Conservation (phyloP, 495 filamentous ascomycete genomes). For the Trypethelium eluteriae region DNA sequence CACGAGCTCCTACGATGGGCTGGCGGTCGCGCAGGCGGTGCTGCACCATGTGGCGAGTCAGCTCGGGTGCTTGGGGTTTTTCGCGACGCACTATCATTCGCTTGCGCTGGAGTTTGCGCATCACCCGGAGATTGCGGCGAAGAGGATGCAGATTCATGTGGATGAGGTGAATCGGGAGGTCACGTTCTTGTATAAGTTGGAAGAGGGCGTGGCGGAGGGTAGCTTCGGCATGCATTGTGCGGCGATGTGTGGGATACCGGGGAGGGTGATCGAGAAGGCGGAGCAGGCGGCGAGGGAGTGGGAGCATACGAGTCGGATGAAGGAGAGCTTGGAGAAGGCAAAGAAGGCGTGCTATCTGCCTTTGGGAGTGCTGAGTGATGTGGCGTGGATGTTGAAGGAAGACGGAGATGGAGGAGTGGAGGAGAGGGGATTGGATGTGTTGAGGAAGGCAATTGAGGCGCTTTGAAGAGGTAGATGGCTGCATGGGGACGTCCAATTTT, state of each 20-base stretch:
- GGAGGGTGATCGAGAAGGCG: constrained; percentile 72
- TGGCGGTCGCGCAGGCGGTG: constrained; percentile 93
- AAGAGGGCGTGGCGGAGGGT: constrained; percentile 91
- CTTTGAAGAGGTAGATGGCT: constrained; percentile 44
- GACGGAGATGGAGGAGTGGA: constrained; percentile 31
- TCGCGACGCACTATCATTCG: constrained; percentile 96
- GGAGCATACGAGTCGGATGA: constrained; percentile 87
- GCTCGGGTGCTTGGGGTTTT: constrained; percentile 90
- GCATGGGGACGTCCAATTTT: background rate
- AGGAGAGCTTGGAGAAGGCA: constrained; percentile 77
- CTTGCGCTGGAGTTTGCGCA: constrained; percentile 79
- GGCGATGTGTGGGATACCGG: constrained; percentile 90
- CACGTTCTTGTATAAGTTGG: constrained; percentile 93
- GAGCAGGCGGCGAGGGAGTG: constrained; percentile 87
- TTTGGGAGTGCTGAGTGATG: constrained; percentile 84
- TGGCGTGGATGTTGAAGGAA: constrained; percentile 68
- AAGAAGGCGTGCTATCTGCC: constrained; percentile 71
- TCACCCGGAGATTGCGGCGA: constrained; percentile 79
- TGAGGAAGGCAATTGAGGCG: constrained; percentile 68
- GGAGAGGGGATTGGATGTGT: constrained; percentile 53
- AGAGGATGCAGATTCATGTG: constrained; percentile 88
- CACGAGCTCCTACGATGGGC: constrained; percentile 88
- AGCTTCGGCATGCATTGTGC: constrained; percentile 99
- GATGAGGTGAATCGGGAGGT: constrained; percentile 75
- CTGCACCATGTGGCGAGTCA: constrained; percentile 91